These are phyloP conservation scores for Scolecobasidium constrictum DNA, from an alignment of 2,329 filamentous ascomycete species.

Conservation along the genomic window DNA sequence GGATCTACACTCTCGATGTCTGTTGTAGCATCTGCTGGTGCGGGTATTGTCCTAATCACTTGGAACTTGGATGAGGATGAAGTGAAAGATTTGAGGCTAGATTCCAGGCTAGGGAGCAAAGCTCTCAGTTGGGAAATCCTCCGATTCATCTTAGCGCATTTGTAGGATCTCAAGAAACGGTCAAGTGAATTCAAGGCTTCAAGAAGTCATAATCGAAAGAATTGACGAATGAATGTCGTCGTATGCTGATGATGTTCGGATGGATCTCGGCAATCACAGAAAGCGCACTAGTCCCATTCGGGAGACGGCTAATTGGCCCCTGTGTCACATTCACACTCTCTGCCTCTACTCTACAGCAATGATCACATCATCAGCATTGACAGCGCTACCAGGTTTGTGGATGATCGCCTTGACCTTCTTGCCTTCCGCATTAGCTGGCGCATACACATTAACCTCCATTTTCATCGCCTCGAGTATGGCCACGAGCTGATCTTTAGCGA, in stretches of 20 bases:
- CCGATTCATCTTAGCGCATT: too few relatives aligned
- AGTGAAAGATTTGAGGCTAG: slow-evolving; percentile 32
- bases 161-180: too few relatives aligned
- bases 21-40: slow-evolving; percentile 11
- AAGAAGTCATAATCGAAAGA: too few relatives aligned
- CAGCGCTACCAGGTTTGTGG: slow-evolving; percentile 28
- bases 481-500: slow-evolving; percentile 33
- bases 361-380: slow-evolving; percentile 18
- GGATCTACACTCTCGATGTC: not conserved
- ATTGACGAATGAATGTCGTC: too few relatives aligned
- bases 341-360: not conserved
- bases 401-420: slow-evolving; percentile 28
- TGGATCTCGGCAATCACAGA: too few relatives aligned
- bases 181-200: too few relatives aligned
- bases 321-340: too few relatives aligned
- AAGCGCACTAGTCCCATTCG: too few relatives aligned
- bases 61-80: slow-evolving; percentile 25
- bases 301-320: too few relatives aligned
- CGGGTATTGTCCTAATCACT: slow-evolving; percentile 22
- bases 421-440: slow-evolving; percentile 18
- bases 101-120: slow-evolving; percentile 27
- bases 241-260: too few relatives aligned
- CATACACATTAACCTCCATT: slow-evolving; percentile 39
- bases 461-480: slow-evolving; percentile 47
- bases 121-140: slow-evolving; percentile 12